Conservation (phyloP, 169 alveolate species). For the Cryptosporidium baileyi region DNA sequence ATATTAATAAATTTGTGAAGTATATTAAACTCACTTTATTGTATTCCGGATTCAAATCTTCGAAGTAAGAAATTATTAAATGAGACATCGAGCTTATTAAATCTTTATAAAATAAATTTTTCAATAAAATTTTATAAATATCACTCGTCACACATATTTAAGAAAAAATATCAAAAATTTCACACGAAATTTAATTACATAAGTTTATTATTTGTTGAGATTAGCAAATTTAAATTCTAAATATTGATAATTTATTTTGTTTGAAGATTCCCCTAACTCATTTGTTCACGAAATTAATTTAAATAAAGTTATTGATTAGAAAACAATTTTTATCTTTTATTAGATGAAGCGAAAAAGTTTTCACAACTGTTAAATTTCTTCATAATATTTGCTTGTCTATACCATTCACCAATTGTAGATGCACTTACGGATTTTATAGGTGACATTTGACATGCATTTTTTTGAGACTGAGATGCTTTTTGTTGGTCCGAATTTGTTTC, state of each 20-base stretch:
- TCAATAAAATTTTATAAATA: neutral
- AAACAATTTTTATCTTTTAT: too few relatives aligned
- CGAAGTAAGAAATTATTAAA: neutral
- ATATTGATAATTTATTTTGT: too few relatives aligned
- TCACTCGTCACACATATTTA: conserved; percentile 11
- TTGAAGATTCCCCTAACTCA: too few relatives aligned
- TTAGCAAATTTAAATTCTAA: too few relatives aligned
- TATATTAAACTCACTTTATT: conserved; percentile 6
- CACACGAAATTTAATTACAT: neutral
- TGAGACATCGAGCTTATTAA: conserved; percentile 17
- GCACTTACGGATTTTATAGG: conserved; percentile 48
- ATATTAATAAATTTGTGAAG: neutral
- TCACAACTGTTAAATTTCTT: conserved; percentile 49
- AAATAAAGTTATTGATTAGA: too few relatives aligned
- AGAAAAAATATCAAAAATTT: neutral
- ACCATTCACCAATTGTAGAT: conserved; percentile 59
- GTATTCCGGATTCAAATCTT: conserved; percentile 11
- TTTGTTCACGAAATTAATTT: too few relatives aligned
- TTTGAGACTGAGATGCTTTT: neutral
- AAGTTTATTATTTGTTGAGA: too few relatives aligned
- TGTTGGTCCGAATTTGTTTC: neutral
- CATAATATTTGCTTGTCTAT: conserved; percentile 57
- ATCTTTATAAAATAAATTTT: neutral
- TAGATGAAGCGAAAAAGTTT: conserved; percentile 4
- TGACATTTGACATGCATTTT: neutral